Percentiles rank a stretch among this genome's conserved stretches.
Conservation (phyloP, 1,284 basidiomycete species). For the Phylloporus sp. region DNA sequence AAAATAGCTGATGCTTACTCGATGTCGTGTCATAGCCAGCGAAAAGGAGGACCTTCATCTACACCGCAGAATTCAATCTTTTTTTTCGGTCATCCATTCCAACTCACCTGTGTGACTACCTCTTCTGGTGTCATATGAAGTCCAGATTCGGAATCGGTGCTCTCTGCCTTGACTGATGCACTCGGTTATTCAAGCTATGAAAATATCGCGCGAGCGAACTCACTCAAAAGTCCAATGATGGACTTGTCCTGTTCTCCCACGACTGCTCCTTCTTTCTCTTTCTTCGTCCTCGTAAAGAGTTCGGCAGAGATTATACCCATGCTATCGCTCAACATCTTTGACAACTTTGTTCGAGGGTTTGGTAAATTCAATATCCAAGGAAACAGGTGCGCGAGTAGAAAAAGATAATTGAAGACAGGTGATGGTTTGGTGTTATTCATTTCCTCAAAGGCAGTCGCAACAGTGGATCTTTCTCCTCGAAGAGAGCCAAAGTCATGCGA, state of each 20-base stretch:
- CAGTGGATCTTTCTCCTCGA: conserved; percentile 53
- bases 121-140: conserved; percentile 54
- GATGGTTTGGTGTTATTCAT: conserved; percentile 44
- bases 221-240: conserved; percentile 62
- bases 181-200: conserved; percentile 1
- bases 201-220: conserved; percentile 24
- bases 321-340: conserved; percentile 44
- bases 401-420: conserved; percentile 41
- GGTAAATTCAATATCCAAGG: conserved; percentile 56
- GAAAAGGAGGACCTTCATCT: conserved; percentile 45
- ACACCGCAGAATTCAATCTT: neutral
- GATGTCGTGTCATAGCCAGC: conserved; percentile 56
- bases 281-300: conserved; percentile 52
- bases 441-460: conserved; percentile 55
- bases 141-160: conserved; percentile 38
- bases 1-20: conserved; percentile 37
- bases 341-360: conserved; percentile 46
- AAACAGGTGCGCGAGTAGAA: conserved; percentile 52
- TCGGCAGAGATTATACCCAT: conserved; percentile 55
- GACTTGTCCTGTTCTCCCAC: conserved; percentile 51
- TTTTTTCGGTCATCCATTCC: neutral
- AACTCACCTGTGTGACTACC: conserved; percentile 61
- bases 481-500: conserved; percentile 65
- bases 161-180: conserved; percentile 60
- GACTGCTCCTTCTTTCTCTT: conserved; percentile 45